Percentiles rank a stretch among this genome's conserved stretches.
Evolutionary conservation across 2,329 filamentous ascomycete species (phyloP).

Genomic region (Macroventuria anomochaeta): DNA sequence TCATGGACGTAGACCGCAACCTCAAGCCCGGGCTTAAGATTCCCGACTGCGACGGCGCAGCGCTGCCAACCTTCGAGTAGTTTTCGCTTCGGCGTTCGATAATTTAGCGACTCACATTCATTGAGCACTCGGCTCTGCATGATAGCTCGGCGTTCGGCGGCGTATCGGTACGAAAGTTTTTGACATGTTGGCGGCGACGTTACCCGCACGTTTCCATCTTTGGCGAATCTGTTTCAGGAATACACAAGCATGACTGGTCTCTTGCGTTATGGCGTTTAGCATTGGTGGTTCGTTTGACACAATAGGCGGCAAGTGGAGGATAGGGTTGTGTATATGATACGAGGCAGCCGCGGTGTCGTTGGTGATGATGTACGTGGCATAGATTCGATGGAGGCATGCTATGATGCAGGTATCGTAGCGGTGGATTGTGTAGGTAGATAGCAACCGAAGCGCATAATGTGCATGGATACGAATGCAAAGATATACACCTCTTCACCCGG

Average conservation of each 20-base stretch:
- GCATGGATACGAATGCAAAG: slow-evolving; percentile 10
- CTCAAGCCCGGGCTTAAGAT: slow-evolving; percentile 85
- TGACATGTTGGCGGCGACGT: slow-evolving; percentile 19
- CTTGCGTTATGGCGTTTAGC: slow-evolving; percentile 10
- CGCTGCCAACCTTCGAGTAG: slow-evolving; percentile 24
- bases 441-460: slow-evolving; percentile 7
- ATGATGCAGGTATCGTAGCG: slow-evolving; percentile 1
- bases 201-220: slow-evolving; percentile 13
- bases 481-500: slow-evolving; percentile 1
- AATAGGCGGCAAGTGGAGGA: slow-evolving; percentile 7
- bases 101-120: slow-evolving; percentile 16
- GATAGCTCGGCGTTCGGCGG: slow-evolving; percentile 34
- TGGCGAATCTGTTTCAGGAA: slow-evolving; percentile 17
- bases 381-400: neutral
- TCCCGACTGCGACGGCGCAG: slow-evolving; percentile 82
- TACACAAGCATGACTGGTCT: slow-evolving; percentile 19
- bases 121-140: slow-evolving; percentile 22
- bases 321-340: slow-evolving; percentile 9
- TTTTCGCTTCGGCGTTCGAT: slow-evolving; percentile 13
- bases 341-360: neutral
- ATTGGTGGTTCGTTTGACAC: slow-evolving; percentile 5
- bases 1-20: slow-evolving; percentile 84
- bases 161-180: slow-evolving; percentile 20
- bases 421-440: slow-evolving; percentile 6
- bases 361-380: neutral